A percentile compares a stretch with the other conserved stretches of the same genome.
Evolutionary conservation across 768 basidiomycete genomes (phyloP).

Genomic region (Tremella mesenterica): DNA sequence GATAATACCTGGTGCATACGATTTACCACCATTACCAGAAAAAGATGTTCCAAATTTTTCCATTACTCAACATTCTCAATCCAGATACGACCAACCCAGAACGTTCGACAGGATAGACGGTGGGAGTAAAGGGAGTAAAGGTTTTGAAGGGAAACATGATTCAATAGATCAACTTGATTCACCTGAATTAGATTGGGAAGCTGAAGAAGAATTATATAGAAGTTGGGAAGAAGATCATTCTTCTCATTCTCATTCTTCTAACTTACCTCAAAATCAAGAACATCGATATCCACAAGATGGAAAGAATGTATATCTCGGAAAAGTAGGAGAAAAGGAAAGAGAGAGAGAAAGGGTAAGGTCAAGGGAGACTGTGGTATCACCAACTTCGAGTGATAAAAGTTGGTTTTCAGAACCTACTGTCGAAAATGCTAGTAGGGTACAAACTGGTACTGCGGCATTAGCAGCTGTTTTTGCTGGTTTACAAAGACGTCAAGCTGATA

Average conservation of each 20-base stretch:
- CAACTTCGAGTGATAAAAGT: background rate
- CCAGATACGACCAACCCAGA: background rate
- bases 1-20: background rate
- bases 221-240: background rate
- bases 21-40: conserved; percentile 4
- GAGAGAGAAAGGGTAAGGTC: background rate
- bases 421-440: conserved; percentile 1
- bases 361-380: background rate
- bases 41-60: conserved; percentile 9
- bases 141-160: conserved; percentile 2
- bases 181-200: no score
- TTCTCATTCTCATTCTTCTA: no score
- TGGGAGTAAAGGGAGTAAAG: background rate
- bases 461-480: conserved; percentile 10
- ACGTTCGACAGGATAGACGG: background rate
- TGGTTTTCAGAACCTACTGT: background rate
- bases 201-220: background rate
- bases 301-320: no score
- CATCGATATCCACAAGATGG: no score
- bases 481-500: background rate
- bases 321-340: background rate
- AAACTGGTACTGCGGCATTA: conserved; percentile 14
- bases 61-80: background rate
- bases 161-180: conserved; percentile 8
- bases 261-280: no score